phyloP scores from a whole-genome alignment of 257 asterid genomes.

The Hygrophila difformis region DNA sequence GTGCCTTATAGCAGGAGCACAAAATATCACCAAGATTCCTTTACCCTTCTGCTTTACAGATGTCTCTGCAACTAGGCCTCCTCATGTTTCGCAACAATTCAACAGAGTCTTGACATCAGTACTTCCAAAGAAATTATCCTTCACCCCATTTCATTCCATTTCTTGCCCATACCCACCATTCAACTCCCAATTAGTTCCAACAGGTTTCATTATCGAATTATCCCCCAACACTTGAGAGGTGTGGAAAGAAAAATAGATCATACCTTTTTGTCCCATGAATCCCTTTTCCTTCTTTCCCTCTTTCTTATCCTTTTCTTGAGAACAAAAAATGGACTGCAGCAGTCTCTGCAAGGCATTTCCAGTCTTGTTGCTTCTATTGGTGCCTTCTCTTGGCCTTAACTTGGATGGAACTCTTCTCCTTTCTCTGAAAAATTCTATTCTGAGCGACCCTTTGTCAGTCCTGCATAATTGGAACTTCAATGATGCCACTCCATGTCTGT shows the following conservation, averaged over 20 bases:
- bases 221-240: too few relatives aligned
- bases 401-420: slow-evolving; percentile 74
- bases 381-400: slow-evolving; percentile 47
- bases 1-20: slow-evolving; percentile 30
- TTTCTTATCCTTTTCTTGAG: too few relatives aligned
- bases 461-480: slow-evolving; percentile 76
- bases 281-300: too few relatives aligned
- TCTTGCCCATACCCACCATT: slow-evolving; percentile 21
- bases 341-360: slow-evolving; percentile 12
- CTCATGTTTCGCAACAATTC: slow-evolving; percentile 8
- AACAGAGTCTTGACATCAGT: slow-evolving; percentile 27
- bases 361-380: slow-evolving; percentile 28
- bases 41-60: slow-evolving; percentile 13
- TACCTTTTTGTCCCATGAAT: too few relatives aligned
- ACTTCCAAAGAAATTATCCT: slow-evolving; percentile 15
- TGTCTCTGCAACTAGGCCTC: slow-evolving; percentile 8
- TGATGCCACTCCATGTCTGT: slow-evolving; percentile 63
- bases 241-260: too few relatives aligned
- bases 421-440: slow-evolving; percentile 70
- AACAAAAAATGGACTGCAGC: too few relatives aligned
- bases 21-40: slow-evolving; percentile 41
- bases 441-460: slow-evolving; percentile 70
- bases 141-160: slow-evolving; percentile 17
- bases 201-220: too few relatives aligned
- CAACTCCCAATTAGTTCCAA: background rate